Evolutionary conservation across 2,329 filamentous ascomycete genomes (phyloP).

Genomic region (Exophiala mesophila): DNA sequence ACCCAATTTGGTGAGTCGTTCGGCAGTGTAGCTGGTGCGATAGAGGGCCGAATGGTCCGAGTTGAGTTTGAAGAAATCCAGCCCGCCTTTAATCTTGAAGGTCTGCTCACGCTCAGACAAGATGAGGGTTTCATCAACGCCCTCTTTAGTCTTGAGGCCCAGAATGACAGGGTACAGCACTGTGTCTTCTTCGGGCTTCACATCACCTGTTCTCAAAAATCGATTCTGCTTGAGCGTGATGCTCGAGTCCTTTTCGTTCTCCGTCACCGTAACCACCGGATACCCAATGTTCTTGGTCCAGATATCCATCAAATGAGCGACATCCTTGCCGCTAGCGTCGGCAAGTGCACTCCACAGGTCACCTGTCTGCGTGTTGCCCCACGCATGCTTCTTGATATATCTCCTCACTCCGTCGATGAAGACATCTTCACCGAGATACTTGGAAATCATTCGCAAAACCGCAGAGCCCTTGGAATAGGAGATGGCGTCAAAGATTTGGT

Average conservation of each 20-base stretch:
- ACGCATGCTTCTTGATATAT: constrained; percentile 96
- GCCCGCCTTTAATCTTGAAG: constrained; percentile 65
- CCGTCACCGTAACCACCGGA: constrained; percentile 82
- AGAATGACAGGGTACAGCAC: constrained; percentile 87
- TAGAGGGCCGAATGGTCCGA: constrained; percentile 91
- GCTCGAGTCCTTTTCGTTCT: constrained; percentile 63
- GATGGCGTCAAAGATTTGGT: constrained; percentile 97
- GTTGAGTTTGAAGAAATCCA: constrained; percentile 95
- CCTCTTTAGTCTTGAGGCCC: constrained; percentile 76
- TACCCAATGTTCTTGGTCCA: constrained; percentile 97
- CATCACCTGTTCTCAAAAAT: constrained; percentile 86
- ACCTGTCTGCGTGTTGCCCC: constrained; percentile 84
- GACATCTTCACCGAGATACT: constrained; percentile 83
- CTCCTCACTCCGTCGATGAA: constrained; percentile 88
- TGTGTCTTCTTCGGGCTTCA: constrained; percentile 86
- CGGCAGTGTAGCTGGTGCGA: constrained; percentile 79
- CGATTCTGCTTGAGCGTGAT: constrained; percentile 92
- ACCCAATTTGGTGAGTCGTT: constrained; percentile 81
- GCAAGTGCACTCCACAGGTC: constrained; percentile 87
- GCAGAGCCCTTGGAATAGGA: constrained; percentile 97
- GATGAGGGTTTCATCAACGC: constrained; percentile 70
- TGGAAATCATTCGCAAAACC: constrained; percentile 94
- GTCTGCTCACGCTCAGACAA: constrained; percentile 67
- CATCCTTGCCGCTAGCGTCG: constrained; percentile 84
- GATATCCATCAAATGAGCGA: constrained; percentile 84